Evolutionary conservation across 257 asterid genomes (phyloP), one percentile per base, ranked within the genome.

Genomic region (Nicotiana paniculata): DNA sequence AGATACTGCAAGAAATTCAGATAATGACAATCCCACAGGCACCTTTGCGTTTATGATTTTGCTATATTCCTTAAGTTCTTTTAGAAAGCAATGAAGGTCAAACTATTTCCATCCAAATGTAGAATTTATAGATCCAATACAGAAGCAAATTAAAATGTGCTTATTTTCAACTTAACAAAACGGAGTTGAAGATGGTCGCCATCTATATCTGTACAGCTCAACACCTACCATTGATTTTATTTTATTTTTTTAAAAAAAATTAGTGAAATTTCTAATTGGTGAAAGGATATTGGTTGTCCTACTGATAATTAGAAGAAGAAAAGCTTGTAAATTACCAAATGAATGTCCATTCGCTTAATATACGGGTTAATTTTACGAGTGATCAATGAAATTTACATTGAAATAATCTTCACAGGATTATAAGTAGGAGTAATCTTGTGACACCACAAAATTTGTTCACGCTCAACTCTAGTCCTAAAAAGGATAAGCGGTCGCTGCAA

Each of bases 141-240:
- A 59, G 64, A 74, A 82, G 66, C 75, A 74, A 82, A 9, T 9
- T 33, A 37, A 79, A 79, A 26, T 61, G 43, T 82, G 77, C 63
- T 48, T 82, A 58, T 57, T 75, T 72, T 54, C 77, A 26, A 61
- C 61, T 59, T 64, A 59, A 82, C 58, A 67, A 67, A 54, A 39
- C 8, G 39, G 55, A 54, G 64, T 80, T 61, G 55, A 83, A 21
- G 18, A 17, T 65, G 59, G 64, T 77, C 77, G 28, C 77, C 77
- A 16, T 65, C 66, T 51, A 74, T 48, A 51, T 67, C 43, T 51
- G 81, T 62, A 77, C 83, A 61, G 69, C 48, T 65, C 86, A 84
- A 46, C 85, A 87, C 89, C 91, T 84, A 88, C 86, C 85, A 68
- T 80, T 87, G 86, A 84, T 75, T 79, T 84, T 32, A 1, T 5